Evolutionary conservation across 1,139 yeast genomes (phyloP).

Genomic region (Candida sp.): DNA sequence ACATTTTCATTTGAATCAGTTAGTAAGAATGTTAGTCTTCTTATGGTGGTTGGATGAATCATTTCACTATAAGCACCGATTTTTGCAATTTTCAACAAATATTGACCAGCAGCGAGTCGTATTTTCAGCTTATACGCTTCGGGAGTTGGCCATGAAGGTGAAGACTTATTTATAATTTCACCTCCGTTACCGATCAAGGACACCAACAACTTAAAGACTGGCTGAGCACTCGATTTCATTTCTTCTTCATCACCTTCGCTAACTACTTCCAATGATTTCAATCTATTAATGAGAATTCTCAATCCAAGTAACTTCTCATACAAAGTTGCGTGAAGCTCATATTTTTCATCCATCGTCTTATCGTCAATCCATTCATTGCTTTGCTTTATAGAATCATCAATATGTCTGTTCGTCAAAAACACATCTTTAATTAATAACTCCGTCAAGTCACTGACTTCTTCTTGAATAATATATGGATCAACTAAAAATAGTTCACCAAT

Average conservation of each 20-base stretch:
- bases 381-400: constrained; percentile 18
- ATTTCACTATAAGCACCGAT: constrained; percentile 48
- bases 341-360: constrained; percentile 29
- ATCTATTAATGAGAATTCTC: constrained; percentile 60
- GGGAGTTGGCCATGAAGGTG: constrained; percentile 61
- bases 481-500: constrained; percentile 60
- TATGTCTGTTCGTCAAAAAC: constrained; percentile 45
- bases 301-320: constrained; percentile 53
- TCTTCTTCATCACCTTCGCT: constrained; percentile 26
- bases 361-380: constrained; percentile 51
- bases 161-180: constrained; percentile 58
- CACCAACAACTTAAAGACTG: constrained; percentile 63
- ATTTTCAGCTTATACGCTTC: constrained; percentile 54
- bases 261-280: constrained; percentile 41
- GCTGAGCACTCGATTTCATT: constrained; percentile 43
- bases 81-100: constrained; percentile 63
- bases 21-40: constrained; percentile 54
- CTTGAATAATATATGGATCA: constrained; percentile 50
- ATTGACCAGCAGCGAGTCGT: constrained; percentile 66
- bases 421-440: constrained; percentile 59
- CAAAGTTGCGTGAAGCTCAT: constrained; percentile 20
- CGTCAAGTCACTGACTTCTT: constrained; percentile 56
- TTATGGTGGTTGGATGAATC: constrained; percentile 50
- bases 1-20: constrained; percentile 67
- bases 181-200: constrained; percentile 77